Evolutionary conservation across 2,329 filamentous ascomycete genomes (phyloP).

Genomic region (Fusarium secorum): DNA sequence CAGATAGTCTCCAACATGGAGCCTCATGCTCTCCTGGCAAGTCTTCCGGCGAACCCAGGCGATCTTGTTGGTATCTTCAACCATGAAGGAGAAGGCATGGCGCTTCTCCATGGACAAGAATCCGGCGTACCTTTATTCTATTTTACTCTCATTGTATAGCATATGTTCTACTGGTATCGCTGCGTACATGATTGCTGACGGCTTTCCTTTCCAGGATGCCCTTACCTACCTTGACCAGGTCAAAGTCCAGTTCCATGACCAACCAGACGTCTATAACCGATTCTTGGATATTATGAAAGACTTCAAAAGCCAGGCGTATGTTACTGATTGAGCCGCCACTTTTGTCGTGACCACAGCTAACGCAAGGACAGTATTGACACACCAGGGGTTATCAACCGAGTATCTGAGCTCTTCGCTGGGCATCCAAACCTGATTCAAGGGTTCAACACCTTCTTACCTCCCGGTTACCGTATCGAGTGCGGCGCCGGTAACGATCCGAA

Average conservation of each 20-base stretch:
- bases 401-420: constrained; percentile 93
- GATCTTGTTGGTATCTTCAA: constrained; percentile 38
- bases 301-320: constrained; percentile 95
- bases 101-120: constrained; percentile 30
- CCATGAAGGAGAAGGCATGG: constrained; percentile 32
- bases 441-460: constrained; percentile 97
- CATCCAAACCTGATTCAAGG: constrained; percentile 96
- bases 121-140: constrained; percentile 35
- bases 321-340: constrained; percentile 32
- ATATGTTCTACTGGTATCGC: neutral
- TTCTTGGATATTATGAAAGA: constrained; percentile 99
- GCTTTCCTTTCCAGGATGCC: constrained; percentile 61
- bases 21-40: neutral
- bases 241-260: constrained; percentile 96
- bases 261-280: constrained; percentile 95
- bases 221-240: constrained; percentile 97
- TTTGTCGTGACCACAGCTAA: constrained; percentile 38
- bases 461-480: constrained; percentile 96
- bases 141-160: constrained; percentile 39
- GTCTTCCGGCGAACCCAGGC: constrained; percentile 14
- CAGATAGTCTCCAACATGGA: constrained; percentile 19
- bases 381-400: constrained; percentile 94
- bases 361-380: constrained; percentile 78
- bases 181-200: constrained; percentile 9
- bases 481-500: constrained; percentile 93